Evolutionary conservation across 1,139 yeast species (phyloP).

Genomic region (Zhuliangozyma parablackwelliae): DNA sequence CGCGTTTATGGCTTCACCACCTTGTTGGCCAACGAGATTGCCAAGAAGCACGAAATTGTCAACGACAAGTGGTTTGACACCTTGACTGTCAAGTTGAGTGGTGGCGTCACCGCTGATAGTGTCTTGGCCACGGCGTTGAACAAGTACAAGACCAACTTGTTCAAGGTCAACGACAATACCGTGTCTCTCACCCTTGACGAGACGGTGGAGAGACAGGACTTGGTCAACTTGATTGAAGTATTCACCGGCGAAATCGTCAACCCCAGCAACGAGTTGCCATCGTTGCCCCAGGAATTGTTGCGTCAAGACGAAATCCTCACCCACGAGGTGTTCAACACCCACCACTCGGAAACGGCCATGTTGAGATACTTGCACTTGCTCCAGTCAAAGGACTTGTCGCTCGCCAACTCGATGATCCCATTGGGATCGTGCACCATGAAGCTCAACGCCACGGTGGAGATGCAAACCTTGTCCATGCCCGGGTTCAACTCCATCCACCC

Average conservation of each 20-base stretch:
- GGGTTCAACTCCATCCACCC: constrained; percentile 88
- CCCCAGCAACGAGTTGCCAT: constrained; percentile 37
- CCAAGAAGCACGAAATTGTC: constrained; percentile 42
- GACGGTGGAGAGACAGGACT: constrained; percentile 65
- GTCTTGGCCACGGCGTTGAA: constrained; percentile 55
- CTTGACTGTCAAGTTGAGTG: constrained; percentile 58
- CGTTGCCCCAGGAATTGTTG: constrained; percentile 48
- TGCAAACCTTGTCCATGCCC: constrained; percentile 93
- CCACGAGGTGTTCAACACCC: constrained; percentile 76
- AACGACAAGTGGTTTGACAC: constrained; percentile 85
- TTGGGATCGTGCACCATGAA: constrained; percentile 98
- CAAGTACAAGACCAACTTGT: constrained; percentile 68
- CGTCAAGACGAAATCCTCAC: constrained; percentile 65
- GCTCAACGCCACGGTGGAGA: constrained; percentile 89
- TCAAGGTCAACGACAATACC: constrained; percentile 56
- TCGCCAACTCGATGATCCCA: constrained; percentile 96
- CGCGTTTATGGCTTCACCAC: constrained; percentile 76
- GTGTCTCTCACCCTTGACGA: constrained; percentile 84
- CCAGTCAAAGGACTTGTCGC: constrained; percentile 84
- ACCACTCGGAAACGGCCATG: constrained; percentile 94
- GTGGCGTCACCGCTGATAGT: constrained; percentile 50
- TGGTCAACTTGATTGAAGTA: constrained; percentile 51
- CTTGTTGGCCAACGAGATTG: constrained; percentile 58
- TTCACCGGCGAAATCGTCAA: constrained; percentile 42
- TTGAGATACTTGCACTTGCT: constrained; percentile 82